A percentile compares a stretch with the other conserved stretches of the same genome.
Conservation (phyloP, 2,329 filamentous ascomycete genomes). For the Penicillium sp. region DNA sequence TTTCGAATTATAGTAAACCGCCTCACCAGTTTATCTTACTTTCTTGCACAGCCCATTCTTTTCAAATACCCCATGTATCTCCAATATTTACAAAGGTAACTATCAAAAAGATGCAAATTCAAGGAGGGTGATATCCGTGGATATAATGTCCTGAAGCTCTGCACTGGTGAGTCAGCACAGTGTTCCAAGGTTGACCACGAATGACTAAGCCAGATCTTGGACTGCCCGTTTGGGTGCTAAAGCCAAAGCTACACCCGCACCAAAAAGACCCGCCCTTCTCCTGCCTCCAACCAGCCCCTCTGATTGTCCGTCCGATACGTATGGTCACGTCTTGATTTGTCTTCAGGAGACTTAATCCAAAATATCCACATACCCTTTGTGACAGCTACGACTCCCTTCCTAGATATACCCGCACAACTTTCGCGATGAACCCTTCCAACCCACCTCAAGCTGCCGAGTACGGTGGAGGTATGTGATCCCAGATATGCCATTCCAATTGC, state of each 20-base stretch:
- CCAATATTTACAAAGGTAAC: neutral
- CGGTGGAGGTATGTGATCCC: constrained; percentile 45
- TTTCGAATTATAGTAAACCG: neutral
- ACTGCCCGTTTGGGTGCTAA: constrained; percentile 5
- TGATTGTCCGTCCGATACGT: constrained; percentile 5
- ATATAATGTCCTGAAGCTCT: neutral
- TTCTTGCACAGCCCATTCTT: neutral
- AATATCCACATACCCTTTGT: neutral
- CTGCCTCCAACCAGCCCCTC: constrained; percentile 12
- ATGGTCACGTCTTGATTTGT: constrained; percentile 14
- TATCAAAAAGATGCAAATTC: too few species aligned
- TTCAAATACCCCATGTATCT: neutral
- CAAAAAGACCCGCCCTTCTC: constrained; percentile 22
- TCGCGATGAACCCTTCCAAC: constrained; percentile 44
- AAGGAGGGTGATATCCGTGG: neutral
- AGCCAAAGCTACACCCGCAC: constrained; percentile 23
- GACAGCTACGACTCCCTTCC: neutral
- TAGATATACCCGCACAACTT: constrained; percentile 7
- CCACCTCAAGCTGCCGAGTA: constrained; percentile 49
- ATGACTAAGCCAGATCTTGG: neutral
- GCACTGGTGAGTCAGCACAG: neutral
- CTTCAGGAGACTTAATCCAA: neutral
- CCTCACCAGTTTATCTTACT: neutral
- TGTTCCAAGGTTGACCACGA: too few species aligned
- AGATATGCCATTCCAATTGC: neutral